phyloP scores from a whole-genome alignment of 495 filamentous ascomycete species.

The Trichoderma parareesei region DNA sequence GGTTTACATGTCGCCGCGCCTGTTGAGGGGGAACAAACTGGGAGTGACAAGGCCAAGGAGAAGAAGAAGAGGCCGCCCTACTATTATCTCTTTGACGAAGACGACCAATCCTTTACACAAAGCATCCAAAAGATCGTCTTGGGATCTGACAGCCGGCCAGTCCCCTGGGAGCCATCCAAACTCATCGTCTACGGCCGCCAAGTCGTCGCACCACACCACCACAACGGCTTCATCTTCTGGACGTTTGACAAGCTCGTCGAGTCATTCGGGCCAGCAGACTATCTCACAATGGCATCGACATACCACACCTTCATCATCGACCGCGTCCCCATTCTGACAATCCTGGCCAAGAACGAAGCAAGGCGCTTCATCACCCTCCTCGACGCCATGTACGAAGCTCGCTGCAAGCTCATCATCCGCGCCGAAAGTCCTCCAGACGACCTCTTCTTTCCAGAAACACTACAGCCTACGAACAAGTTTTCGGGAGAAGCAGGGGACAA shows the following conservation, averaged over 20 bases:
- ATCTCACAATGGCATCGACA: slow-evolving; percentile 59
- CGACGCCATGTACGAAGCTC: slow-evolving; percentile 62
- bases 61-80: slow-evolving; percentile 22
- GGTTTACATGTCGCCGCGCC: not conserved
- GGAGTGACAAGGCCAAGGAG: not conserved
- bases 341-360: slow-evolving; percentile 61
- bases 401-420: slow-evolving; percentile 53
- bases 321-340: slow-evolving; percentile 47
- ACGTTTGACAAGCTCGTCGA: slow-evolving; percentile 52
- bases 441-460: slow-evolving; percentile 59
- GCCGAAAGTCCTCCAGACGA: slow-evolving; percentile 53
- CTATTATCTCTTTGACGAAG: slow-evolving; percentile 24
- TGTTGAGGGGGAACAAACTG: not conserved
- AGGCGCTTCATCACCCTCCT: slow-evolving; percentile 63
- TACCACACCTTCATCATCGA: slow-evolving; percentile 62
- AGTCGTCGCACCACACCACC: slow-evolving; percentile 42
- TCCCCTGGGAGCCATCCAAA: slow-evolving; percentile 38
- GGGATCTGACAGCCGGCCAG: slow-evolving; percentile 1
- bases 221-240: slow-evolving; percentile 43
- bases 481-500: not conserved
- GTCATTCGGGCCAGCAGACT: slow-evolving; percentile 60
- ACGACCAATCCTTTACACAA: slow-evolving; percentile 16
- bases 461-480: not conserved
- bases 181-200: slow-evolving; percentile 53
- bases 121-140: not conserved